Conservation (phyloP, 2,329 filamentous ascomycete species). For the Fusarium stilboides region DNA sequence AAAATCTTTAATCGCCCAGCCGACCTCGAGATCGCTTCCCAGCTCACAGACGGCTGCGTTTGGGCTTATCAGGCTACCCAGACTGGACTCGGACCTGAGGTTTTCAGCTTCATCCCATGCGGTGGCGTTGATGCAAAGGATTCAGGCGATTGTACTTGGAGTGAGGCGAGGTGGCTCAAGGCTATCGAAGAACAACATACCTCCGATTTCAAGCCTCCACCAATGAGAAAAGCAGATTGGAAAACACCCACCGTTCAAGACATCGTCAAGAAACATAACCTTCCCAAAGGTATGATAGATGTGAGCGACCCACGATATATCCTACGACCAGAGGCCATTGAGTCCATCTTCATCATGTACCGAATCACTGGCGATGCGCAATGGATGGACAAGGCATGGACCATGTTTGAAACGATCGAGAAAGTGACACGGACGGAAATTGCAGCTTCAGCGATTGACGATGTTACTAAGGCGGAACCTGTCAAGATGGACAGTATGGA, state of each 20-base stretch:
- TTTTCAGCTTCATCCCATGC: constrained; percentile 65
- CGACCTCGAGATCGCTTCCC: constrained; percentile 70
- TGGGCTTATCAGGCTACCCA: constrained; percentile 72
- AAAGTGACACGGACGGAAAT: constrained; percentile 72
- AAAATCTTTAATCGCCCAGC: constrained; percentile 69
- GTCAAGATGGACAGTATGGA: constrained; percentile 75
- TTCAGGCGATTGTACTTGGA: constrained; percentile 55
- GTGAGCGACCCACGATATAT: constrained; percentile 73
- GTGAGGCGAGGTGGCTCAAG: constrained; percentile 52
- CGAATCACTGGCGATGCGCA: constrained; percentile 77
- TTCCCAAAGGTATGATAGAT: constrained; percentile 70
- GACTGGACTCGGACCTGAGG: constrained; percentile 74
- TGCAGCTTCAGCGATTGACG: constrained; percentile 76
- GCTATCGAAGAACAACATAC: constrained; percentile 47
- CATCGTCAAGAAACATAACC: constrained; percentile 45
- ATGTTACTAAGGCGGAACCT: constrained; percentile 64
- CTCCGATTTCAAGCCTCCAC: constrained; percentile 45
- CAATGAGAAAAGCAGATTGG: constrained; percentile 43
- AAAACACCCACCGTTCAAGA: constrained; percentile 47
- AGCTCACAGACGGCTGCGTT: constrained; percentile 74
- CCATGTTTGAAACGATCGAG: constrained; percentile 78
- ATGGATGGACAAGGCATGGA: constrained; percentile 80
- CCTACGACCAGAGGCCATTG: constrained; percentile 82
- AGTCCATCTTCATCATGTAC: constrained; percentile 85
- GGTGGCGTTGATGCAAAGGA: constrained; percentile 47